Conservation (phyloP, 768 basidiomycete genomes). For the Gelatoporia subvermispora region DNA sequence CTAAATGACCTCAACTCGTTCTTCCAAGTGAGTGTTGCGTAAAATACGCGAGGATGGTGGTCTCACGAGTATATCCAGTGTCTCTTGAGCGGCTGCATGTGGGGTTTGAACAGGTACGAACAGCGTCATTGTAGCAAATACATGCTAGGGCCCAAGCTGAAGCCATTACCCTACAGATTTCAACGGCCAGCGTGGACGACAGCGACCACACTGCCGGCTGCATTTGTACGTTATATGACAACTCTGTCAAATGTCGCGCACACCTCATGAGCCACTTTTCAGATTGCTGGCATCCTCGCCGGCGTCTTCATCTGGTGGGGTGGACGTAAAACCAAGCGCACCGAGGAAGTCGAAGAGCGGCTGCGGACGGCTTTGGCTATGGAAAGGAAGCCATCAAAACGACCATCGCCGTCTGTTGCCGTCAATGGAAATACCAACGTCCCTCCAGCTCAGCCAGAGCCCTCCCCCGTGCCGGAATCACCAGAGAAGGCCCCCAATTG, state of each 20-base stretch:
- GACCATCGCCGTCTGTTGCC: neutral
- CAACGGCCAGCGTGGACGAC: slow-evolving; percentile 67
- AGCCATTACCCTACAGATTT: too few species aligned
- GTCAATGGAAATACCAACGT: neutral
- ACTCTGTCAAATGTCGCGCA: neutral
- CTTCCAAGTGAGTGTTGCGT: slow-evolving; percentile 53
- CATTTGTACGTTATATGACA: slow-evolving; percentile 51
- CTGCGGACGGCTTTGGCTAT: slow-evolving; percentile 43
- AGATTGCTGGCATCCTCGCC: slow-evolving; percentile 55
- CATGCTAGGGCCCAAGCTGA: too few species aligned
- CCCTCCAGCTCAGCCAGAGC: neutral
- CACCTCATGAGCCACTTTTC: neutral
- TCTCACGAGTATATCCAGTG: slow-evolving; percentile 31
- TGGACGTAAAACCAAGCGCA: slow-evolving; percentile 62
- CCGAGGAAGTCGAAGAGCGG: slow-evolving; percentile 56
- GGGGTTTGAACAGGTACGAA: slow-evolving; percentile 72
- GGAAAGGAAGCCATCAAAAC: slow-evolving; percentile 15
- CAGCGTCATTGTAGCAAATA: too few species aligned
- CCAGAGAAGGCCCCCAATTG: neutral
- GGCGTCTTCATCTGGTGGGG: slow-evolving; percentile 74
- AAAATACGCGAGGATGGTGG: neutral
- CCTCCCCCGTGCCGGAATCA: neutral
- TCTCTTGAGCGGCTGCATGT: slow-evolving; percentile 73
- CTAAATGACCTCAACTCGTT: slow-evolving; percentile 74
- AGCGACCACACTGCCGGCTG: slow-evolving; percentile 61